Evolutionary conservation across 2,329 filamentous ascomycete genomes (phyloP), one percentile per base, ranked within the genome.

Genomic region (Boeremia lycopersici): DNA sequence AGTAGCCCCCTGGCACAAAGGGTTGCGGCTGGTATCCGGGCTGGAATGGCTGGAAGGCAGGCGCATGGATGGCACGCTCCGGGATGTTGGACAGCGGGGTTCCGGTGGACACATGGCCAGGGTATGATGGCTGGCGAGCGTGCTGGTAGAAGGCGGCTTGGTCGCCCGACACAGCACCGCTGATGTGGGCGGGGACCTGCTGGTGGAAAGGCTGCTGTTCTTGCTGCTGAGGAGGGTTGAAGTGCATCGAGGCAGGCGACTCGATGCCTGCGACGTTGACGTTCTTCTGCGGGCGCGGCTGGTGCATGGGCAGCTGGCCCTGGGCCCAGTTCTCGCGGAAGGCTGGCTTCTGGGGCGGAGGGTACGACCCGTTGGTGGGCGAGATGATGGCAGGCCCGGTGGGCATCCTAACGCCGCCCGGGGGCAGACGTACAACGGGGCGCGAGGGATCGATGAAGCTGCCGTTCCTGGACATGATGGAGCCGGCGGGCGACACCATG

Each of bases 251-350:
- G 5, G 85, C 86, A 4, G 93, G 91, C 7, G 90, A 90, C 74
- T 98, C 95, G 64, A 98, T 96, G 67, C 91, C 92, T 53, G 91
- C 90, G 54, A 98, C 87, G 9, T 93, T 97, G 29, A 98, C 91
- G 6, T 92, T 84, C 80, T 98, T 98, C 74, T 98, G 93, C 8
- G 95, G 93, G 47, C 91, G 89, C 53, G 95, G 95, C 73, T 98
- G 95, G 72, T 98, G 91, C 87, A 98, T 96, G 0, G 91, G 84
- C 15, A 87, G 82, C 36, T 82, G 81, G 15, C 78, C 79, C 39
- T 82, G 81, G 5, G 52, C 29, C 64, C 84, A 86, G 62, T 84
- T 86, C 70, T 87, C 85, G 45, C 82, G 81, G 71, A 81, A 85
- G 1, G 81, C 74, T 8, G 83, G 82, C 60, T 83, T 81, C 60